phyloP scores from a whole-genome alignment of 1,284 basidiomycete genomes.

The Pterulicium gracile region DNA sequence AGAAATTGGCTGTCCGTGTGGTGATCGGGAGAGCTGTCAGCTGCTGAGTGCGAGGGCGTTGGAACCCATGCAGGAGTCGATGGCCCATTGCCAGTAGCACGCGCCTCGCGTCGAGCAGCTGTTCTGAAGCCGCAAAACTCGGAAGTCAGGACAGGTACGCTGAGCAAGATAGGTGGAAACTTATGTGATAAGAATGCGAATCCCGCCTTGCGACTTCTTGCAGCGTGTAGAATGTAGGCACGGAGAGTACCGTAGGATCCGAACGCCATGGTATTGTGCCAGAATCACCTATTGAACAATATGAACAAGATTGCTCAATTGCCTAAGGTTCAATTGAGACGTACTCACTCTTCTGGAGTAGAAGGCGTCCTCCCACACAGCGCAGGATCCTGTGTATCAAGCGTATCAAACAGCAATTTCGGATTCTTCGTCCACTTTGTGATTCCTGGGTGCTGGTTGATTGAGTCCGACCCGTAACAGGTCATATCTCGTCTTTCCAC shows the following conservation, averaged over 20 bases:
- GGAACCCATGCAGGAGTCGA: neutral
- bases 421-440: neutral
- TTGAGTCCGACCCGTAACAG: neutral
- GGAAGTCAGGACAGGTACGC: neutral
- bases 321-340: neutral
- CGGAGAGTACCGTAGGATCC: neutral
- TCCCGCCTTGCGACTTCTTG: neutral
- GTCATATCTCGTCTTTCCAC: neutral
- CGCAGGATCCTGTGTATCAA: neutral
- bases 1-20: neutral
- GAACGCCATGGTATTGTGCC: neutral
- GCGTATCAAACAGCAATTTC: neutral
- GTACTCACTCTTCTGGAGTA: neutral
- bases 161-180: neutral
- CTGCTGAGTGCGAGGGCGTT: neutral
- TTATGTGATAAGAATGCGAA: neutral
- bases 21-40: neutral
- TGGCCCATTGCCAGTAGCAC: neutral
- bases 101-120: neutral
- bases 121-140: neutral
- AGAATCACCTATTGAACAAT: neutral
- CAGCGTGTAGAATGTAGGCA: neutral
- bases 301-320: neutral
- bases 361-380: neutral
- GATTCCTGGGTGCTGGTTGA: neutral